Evolutionary conservation across 2,329 filamentous ascomycete species (phyloP), one percentile per base, ranked within the genome.

Genomic region (Fusarium sp.): DNA sequence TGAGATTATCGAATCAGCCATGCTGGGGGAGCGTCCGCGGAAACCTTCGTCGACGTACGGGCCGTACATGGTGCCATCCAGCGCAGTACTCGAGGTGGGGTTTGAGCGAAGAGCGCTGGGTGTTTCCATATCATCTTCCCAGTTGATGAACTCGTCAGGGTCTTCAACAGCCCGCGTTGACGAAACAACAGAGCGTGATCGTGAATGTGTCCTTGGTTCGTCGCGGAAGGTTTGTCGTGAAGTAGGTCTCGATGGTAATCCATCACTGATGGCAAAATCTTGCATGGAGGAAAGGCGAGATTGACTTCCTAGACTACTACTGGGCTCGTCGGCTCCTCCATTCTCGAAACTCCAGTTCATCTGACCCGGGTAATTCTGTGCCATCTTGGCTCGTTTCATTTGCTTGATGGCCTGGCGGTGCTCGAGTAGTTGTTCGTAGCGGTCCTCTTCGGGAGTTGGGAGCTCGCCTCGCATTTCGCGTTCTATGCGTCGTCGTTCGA

Each of bases 261-360:
- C 79, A 25, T 82, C 83, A 18, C 80, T 72, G 33, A 79, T 72
- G 33, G 79, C 80, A 41, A 84, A 80, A 52, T 85, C 80, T 7
- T 85, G 82, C 49, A 77, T 78, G 27, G 83, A 84, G 7, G 83
- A 77, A 53, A 85, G 81, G 56, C 85, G 84, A 47, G 83, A 83
- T 61, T 83, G 82, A 15, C 72, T 80, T 22, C 80, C 77, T n/a
- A 77, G 70, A 50, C 79, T 81, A 57, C 85, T 85, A 55, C 77
- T 77, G 17, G 84, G 84, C 45, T 90, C 88, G 29, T 88, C 86
- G 36, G 86, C 86, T 41, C 84, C 89, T 50, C 92, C 93, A 78
- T 94, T 90, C 77, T 98, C 94, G 67, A 95, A 87, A 82, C 94
- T 97, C 94, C 94, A 98, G 47, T 92, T 90, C 35, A 90, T 87